Base-by-base conservation (phyloP, 805 yeast genomes). In the Candida pseudofarinosa region DNA sequence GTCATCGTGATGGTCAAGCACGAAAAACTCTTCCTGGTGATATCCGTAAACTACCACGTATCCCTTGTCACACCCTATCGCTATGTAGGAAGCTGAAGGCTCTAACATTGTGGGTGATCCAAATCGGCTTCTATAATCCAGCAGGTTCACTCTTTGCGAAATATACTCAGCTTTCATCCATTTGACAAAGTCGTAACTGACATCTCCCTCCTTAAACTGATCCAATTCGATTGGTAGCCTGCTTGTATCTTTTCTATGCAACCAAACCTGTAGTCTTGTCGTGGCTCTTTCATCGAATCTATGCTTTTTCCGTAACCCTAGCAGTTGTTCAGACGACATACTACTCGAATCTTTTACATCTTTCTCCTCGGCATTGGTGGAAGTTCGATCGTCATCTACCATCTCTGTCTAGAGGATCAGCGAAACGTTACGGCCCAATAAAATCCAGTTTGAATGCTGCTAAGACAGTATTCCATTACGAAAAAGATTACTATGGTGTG, bases 1-100 rank as follows among this genome's bases (percentile, higher is more conserved):
- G 1, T 58, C 41, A 1, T 67, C 62, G 15, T 48, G 49, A 3
- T 58, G 51, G 0, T 66, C 67, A 13, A 83, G 55, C 1, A 73
- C 69, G 35, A 63, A 62, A 12, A 73, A 65, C 3, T 85, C 55
- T 23, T 65, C 68, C 58, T 90, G 96, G 35, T 74, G 74, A 47
- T 81, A 83, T 52, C 82, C 84, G 59, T 87, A 89, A 4, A 85
- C 68, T 4, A 86, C 59, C 0, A 88, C 66, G 31, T 59, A 65
- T 1, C 96, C 96, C 39, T 74, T 76, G 0, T 74, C 53, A 0
- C 97, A 89, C 2, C 95, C 97, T 5, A 89, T 52, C 0, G 79
- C 79, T 5, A 84, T 65, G 26, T 73, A 62, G 4, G 62, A 41
- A 1, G 67, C 47, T 2, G 64, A 58, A 7, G 65, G 55, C 36